phyloP scores from a whole-genome alignment of 768 basidiomycete species.

The Leccinum broughii region DNA sequence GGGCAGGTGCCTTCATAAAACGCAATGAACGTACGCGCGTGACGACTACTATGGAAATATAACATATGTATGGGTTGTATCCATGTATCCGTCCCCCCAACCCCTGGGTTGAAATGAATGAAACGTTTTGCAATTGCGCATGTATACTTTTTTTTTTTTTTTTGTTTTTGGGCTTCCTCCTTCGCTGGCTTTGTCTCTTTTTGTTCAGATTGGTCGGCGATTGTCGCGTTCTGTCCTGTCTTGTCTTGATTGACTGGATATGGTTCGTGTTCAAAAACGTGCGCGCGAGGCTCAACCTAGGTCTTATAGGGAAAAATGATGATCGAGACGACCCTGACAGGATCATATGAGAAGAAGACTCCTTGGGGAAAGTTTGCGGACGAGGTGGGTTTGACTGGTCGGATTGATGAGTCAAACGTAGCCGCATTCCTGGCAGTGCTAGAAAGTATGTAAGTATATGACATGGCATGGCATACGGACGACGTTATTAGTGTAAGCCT shows the following conservation, averaged over 20 bases:
- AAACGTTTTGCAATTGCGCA: not conserved
- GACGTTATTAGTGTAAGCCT: not conserved
- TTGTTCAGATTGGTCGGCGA: slow-evolving; percentile 12
- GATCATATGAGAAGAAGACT: not conserved
- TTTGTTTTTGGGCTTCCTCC: not conserved
- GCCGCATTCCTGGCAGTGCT: slow-evolving; percentile 5
- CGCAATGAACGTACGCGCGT: not conserved
- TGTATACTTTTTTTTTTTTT: not conserved
- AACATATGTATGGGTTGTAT: not conserved
- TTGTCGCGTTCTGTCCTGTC: not conserved
- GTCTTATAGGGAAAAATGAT: not conserved
- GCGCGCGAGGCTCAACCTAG: not conserved
- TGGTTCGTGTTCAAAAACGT: not conserved
- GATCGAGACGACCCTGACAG: slow-evolving; percentile 14
- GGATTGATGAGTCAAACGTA: not conserved
- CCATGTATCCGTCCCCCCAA: not conserved
- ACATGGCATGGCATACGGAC: not conserved
- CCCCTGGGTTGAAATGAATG: not conserved
- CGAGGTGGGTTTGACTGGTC: not conserved
- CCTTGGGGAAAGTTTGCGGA: slow-evolving; percentile 1
- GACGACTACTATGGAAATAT: slow-evolving; percentile 2
- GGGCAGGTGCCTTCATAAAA: slow-evolving; percentile 20
- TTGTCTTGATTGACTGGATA: not conserved
- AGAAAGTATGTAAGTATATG: not conserved
- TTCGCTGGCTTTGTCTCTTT: slow-evolving; percentile 5